Percentiles rank a stretch among this genome's conserved stretches.
These are phyloP conservation scores for Cruciata laevipes DNA, from an alignment of 257 asterid species.

Conservation along the genomic window DNA sequence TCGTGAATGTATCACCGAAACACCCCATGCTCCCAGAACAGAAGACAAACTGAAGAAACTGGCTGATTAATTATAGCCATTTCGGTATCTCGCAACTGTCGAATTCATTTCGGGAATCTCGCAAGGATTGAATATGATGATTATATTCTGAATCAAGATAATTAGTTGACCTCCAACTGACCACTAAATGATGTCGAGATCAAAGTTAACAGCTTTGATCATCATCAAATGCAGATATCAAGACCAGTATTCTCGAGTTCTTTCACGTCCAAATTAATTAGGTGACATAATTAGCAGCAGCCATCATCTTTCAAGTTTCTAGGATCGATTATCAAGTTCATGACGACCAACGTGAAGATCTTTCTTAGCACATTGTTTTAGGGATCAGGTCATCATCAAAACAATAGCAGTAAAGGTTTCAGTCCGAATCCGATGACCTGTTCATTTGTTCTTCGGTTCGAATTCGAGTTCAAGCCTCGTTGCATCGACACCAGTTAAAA, in stretches of 20 bases:
- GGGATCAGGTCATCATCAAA: no score
- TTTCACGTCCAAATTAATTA: conserved; percentile 29
- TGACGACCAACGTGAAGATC: conserved; percentile 24
- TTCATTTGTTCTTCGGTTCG: conserved; percentile 14
- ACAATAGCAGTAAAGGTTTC: not conserved
- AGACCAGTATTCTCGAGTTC: conserved; percentile 25
- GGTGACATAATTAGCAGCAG: conserved; percentile 39
- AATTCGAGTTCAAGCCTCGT: no score
- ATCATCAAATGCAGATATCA: conserved; percentile 22
- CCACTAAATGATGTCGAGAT: not conserved
- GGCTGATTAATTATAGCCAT: no score
- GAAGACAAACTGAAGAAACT: no score
- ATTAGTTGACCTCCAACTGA: conserved; percentile 34
- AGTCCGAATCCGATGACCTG: conserved; percentile 20
- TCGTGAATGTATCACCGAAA: no score
- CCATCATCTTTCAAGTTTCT: conserved; percentile 24
- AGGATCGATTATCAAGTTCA: conserved; percentile 15
- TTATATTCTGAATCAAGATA: conserved; percentile 32
- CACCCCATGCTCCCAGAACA: no score
- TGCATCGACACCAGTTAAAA: not conserved
- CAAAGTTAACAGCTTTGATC: not conserved
- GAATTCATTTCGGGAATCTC: no score
- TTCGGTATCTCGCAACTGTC: no score
- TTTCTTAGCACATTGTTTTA: conserved; percentile 37
- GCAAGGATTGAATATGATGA: conserved; percentile 23